These are phyloP conservation scores for Acanthamoeba polyphaga DNA, from an alignment of 208 protist genomes.

Conservation along the genomic window DNA sequence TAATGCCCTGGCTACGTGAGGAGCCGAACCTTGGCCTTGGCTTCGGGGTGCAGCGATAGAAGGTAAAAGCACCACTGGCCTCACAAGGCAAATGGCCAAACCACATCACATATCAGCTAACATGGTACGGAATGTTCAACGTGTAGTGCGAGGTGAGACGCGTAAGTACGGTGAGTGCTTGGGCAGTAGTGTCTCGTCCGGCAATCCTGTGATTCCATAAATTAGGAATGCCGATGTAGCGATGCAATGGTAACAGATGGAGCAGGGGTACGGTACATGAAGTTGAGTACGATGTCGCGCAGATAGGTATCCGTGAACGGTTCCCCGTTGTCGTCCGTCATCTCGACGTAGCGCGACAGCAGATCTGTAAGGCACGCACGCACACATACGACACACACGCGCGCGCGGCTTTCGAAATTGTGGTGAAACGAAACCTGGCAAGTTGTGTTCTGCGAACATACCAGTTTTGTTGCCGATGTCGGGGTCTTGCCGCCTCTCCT, in stretches of 20 bases:
- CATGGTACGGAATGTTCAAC: no score
- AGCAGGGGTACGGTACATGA: neutral
- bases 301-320: constrained; percentile 70
- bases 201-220: constrained; percentile 18
- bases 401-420: neutral
- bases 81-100: no score
- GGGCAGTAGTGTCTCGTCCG: constrained; percentile 52
- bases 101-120: no score
- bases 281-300: constrained; percentile 65
- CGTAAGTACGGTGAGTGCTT: constrained; percentile 28
- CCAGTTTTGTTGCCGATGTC: neutral
- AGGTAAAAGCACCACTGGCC: constrained; percentile 65
- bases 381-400: no score
- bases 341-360: constrained; percentile 23
- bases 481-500: constrained; percentile 18
- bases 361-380: no score
- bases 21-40: constrained; percentile 14
- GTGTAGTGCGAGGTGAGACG: neutral
- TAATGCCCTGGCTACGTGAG: neutral
- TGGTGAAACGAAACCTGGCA: neutral
- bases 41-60: neutral
- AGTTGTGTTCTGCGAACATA: neutral
- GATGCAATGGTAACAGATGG: neutral
- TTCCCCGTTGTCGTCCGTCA: constrained; percentile 62
- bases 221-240: neutral